These are phyloP conservation scores for Digitaria exilis DNA, from an alignment of 202 grass and related monocot genomes.

Conservation along the genomic window DNA sequence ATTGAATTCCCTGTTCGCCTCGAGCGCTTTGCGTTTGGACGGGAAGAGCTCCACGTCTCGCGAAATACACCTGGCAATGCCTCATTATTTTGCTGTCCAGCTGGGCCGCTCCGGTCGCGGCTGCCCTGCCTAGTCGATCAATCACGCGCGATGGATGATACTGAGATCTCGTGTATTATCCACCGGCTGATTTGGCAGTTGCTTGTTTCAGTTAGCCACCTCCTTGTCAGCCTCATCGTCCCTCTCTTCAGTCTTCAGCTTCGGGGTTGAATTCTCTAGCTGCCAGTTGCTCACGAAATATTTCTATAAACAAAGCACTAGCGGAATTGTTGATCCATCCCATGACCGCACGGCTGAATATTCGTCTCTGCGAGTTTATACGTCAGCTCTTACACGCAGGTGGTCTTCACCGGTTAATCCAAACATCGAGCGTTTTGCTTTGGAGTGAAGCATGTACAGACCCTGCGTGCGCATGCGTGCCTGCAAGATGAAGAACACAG, in stretches of 20 bases:
- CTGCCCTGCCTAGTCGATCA: neutral
- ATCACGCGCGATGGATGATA: neutral
- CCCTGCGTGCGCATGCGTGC: no score
- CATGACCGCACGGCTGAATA: neutral
- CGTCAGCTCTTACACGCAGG: neutral
- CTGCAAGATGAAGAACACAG: no score
- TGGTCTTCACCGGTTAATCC: neutral
- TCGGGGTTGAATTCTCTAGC: neutral
- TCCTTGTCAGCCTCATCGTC: neutral
- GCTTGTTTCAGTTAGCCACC: neutral
- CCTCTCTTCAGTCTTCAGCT: neutral
- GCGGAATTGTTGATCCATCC: neutral
- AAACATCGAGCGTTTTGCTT: neutral
- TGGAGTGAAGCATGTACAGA: neutral
- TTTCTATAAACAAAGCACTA: neutral
- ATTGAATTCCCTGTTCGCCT: neutral
- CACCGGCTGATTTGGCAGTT: neutral
- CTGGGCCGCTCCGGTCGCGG: neutral
- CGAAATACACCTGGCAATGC: neutral
- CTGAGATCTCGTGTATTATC: neutral
- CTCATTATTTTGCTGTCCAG: constrained; percentile 20
- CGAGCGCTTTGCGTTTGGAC: constrained; percentile 19
- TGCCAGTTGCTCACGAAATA: neutral
- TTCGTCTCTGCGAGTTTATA: neutral
- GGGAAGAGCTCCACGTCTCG: constrained; percentile 34